Base-by-base conservation (phyloP, 164 flowering plant species). In the Berberis vulgaris region DNA sequence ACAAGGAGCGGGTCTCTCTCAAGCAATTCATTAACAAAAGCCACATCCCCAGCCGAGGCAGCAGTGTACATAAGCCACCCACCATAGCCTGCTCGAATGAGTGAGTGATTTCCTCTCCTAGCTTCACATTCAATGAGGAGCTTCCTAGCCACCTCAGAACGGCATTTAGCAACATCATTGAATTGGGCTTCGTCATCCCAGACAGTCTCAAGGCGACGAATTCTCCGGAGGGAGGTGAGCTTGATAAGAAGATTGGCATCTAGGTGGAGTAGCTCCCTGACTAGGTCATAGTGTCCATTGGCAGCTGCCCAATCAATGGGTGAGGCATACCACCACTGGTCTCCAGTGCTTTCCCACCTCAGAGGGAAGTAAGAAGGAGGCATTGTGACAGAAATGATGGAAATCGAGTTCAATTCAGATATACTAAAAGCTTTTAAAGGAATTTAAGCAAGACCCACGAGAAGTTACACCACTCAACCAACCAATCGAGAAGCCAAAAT, bases 51-150 rank as follows among this genome's bases (percentile, higher is more conserved):
- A 6, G 98, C 95, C 6, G 98, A 87, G 65, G 96, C 98, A 7
- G 98, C 98, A 45, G 98, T 89, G 84, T 92, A 92, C 3, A 92
- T 71, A 54, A 92, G 89, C 98, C 98, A 89, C 2, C 98, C 98
- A 43, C 98, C 98, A 69, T 92, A 87, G 40, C 98, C 96, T 11
- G 89, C 87, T 39, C 86, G 54, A 42, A 92, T 79, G 49, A 92
- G 76, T 39, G 95, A 72, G 64, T 84, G 42, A 71, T 61, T 81
- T 47, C 83, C 78, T 6, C 61, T 58, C 54, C 66, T 72, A 41
- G 60, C 63, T 63, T 88, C 84, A 62, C 84, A 81, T 43, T 80
- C 95, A 1, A 47, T 73, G 43, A 87, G 74, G n/a, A 92, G 87
- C 53, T 62, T 75, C 43, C 61, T 60, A 1, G 98, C 96, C 2